Evolutionary conservation across 2,329 filamentous ascomycete species (phyloP), one percentile per base, ranked within the genome.

Genomic region (Phialemoniopsis sp.): DNA sequence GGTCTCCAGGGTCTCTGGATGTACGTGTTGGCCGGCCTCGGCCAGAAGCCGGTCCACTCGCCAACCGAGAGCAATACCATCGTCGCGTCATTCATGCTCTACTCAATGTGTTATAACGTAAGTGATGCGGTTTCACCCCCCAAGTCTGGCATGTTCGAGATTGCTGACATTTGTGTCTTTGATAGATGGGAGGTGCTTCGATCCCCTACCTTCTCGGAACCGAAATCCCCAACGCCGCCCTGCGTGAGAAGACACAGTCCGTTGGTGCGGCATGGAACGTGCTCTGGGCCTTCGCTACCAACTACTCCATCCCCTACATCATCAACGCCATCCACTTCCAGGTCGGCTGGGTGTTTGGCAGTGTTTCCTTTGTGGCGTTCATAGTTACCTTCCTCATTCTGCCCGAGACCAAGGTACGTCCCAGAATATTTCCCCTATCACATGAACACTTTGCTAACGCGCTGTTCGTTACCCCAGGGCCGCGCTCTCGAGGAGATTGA

Each of bases 231-330:
- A 50, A 41, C 29, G 29, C 44, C 3, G 41, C 49, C 7, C 15
- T 52, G 5, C 49, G 49, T 17, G 49, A 52, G 29, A 50, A 52
- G 39, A 52, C 47, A 8, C 48, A 52, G 39, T 16, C 46, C 1
- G 8, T 50, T 6, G 49, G 49, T 4, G 32, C 48, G 14, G 21
- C 48, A 4, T 51, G 48, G 48, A 52, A 50, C 18, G 48, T 52
- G 29, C 17, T 52, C 13, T 50, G 48, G 49, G 48, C 44, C 2
- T 52, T 52, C 35, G 45, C 46, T 12, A 49, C 43, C 26, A 50
- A 50, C 28, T 52, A 49, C 32, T 34, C 44, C 15, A 47, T 52
- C 29, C 49, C 49, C 4, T 52, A 50, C 35, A 42, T 52, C 21
- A 49, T 50, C 21, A 29, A 38, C 29, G 34, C 16, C 28, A 47